Evolutionary conservation across 2,329 filamentous ascomycete species (phyloP).

Genomic region (Scorias spongiosa): DNA sequence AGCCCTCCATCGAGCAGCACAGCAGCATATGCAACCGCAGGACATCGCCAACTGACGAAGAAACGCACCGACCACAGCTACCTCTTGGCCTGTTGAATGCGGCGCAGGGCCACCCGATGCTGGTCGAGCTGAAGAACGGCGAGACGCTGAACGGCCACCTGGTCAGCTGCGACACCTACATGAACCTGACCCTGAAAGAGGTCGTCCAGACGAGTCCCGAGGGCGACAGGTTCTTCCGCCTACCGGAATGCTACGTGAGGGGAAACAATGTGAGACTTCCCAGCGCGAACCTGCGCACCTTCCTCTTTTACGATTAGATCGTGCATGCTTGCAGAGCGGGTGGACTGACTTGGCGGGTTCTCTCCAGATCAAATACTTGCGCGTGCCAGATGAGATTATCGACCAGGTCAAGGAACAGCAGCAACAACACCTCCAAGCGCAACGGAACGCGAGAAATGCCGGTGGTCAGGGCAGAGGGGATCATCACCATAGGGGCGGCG

Average conservation of each 20-base stretch:
- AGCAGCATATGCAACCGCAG: no score
- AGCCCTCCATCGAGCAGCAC: no score
- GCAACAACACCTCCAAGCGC: constrained; percentile 41
- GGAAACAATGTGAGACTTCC: constrained; percentile 70
- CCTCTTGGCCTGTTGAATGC: constrained; percentile 74
- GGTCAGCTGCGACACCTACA: constrained; percentile 97
- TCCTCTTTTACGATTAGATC: not conserved
- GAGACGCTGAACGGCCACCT: constrained; percentile 95
- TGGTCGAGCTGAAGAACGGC: constrained; percentile 93
- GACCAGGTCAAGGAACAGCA: constrained; percentile 89
- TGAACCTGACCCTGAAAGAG: constrained; percentile 95
- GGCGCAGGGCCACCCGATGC: constrained; percentile 93
- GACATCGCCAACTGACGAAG: no score
- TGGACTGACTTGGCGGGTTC: not conserved
- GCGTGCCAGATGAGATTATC: constrained; percentile 92
- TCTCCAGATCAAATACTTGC: constrained; percentile 85
- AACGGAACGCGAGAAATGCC: constrained; percentile 49
- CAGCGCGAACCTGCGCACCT: not conserved
- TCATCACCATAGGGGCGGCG: constrained; percentile 16
- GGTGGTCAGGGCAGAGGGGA: constrained; percentile 34
- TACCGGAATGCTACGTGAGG: constrained; percentile 90
- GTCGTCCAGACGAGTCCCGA: constrained; percentile 94
- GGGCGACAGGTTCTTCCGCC: constrained; percentile 79
- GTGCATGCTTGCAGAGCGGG: not conserved
- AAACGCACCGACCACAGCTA: constrained; percentile 28